phyloP scores from a whole-genome alignment of 2,329 filamentous ascomycete genomes.

The Aureobasidium melanogenum region DNA sequence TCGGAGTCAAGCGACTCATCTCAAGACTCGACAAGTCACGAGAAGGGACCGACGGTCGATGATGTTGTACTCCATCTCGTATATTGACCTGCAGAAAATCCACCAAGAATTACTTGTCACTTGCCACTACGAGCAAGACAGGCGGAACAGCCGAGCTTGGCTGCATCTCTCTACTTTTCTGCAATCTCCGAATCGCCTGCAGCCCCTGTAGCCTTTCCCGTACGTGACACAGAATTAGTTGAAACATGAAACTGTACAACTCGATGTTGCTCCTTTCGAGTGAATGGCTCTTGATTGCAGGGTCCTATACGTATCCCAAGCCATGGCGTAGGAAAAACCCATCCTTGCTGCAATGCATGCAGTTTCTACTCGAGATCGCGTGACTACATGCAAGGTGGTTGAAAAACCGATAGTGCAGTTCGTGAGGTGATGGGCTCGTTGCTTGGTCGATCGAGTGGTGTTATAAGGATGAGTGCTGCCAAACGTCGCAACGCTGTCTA shows the following conservation, averaged over 20 bases:
- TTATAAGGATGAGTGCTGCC: not conserved
- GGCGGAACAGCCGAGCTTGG: constrained; percentile 1
- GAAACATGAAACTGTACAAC: constrained; percentile 3
- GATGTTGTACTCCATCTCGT: constrained; percentile 3
- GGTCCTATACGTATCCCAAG: not conserved
- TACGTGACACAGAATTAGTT: constrained; percentile 2
- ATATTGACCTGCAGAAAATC: not conserved
- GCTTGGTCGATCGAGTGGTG: not conserved
- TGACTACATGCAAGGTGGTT: constrained; percentile 4
- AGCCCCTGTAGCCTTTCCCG: not conserved
- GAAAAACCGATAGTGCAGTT: not conserved
- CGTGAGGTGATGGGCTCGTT: not conserved
- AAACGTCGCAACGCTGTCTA: not conserved
- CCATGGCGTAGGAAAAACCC: not conserved
- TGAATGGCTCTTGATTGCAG: not conserved
- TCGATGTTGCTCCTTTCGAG: not conserved
- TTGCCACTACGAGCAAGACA: not conserved
- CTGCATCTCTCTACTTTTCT: not conserved
- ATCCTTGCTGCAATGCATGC: not conserved
- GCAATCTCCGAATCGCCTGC: not conserved
- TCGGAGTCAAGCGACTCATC: constrained; percentile 82
- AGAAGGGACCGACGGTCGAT: constrained; percentile 17
- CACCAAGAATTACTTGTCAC: not conserved
- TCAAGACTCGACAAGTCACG: constrained; percentile 53
- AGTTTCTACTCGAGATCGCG: not conserved